These are phyloP conservation scores for Actinomortierella wolfii DNA, from an alignment of 371 early-diverging fungal species.

Conservation along the genomic window DNA sequence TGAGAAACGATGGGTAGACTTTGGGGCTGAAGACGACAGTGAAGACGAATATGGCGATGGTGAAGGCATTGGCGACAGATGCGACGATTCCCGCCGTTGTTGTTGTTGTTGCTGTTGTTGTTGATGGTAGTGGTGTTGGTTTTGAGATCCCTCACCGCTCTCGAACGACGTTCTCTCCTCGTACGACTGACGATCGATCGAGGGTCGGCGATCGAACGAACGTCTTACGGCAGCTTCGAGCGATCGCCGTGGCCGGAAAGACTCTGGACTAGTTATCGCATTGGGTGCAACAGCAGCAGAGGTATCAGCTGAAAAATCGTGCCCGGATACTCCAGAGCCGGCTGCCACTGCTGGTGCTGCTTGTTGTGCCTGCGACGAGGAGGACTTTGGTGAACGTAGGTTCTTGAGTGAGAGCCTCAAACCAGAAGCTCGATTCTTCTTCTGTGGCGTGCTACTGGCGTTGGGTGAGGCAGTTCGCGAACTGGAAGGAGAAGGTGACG, in stretches of 20 bases:
- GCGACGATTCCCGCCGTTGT: too few relatives aligned
- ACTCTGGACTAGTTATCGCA: too few relatives aligned
- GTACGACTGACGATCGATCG: conserved; percentile 9
- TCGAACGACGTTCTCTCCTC: conserved; percentile 29
- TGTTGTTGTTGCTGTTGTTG: conserved; percentile 12
- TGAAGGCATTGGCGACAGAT: conserved; percentile 2
- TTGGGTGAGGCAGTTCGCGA: conserved; percentile 33
- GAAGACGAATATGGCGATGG: conserved; percentile 5
- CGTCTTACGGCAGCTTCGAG: conserved; percentile 11
- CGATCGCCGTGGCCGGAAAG: conserved; percentile 9
- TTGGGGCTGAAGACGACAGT: conserved; percentile 30
- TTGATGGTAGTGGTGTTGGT: conserved; percentile 21
- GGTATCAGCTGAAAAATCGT: conserved; percentile 10
- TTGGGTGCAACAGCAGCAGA: neutral
- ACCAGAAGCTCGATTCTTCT: conserved; percentile 19
- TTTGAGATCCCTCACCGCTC: conserved; percentile 21
- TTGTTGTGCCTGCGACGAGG: too few relatives aligned
- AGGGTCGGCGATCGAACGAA: conserved; percentile 9
- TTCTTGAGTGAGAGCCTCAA: conserved; percentile 32
- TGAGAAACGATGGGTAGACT: conserved; percentile 28
- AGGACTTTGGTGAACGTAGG: conserved; percentile 21
- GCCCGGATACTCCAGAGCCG: conserved; percentile 13
- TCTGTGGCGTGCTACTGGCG: conserved; percentile 9
- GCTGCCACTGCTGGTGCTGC: conserved; percentile 1
- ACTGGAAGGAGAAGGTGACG: conserved; percentile 21